phyloP scores from a whole-genome alignment of 805 yeast genomes.

The Saccharomycopsis sp. region DNA sequence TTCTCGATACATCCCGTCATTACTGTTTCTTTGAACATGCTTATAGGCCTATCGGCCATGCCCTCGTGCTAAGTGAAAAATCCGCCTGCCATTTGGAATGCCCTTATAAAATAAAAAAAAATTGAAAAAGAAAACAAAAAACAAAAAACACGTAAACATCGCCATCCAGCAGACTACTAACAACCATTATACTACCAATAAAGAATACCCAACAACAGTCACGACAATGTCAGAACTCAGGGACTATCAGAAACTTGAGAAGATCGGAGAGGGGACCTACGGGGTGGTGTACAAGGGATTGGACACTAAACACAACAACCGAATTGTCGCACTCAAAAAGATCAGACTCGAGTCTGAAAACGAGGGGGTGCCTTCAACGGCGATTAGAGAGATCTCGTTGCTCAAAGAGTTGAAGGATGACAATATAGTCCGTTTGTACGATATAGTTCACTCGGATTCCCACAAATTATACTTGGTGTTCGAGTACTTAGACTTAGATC shows the following conservation, averaged over 20 bases:
- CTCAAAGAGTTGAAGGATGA: slow-evolving; percentile 91
- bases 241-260: slow-evolving; percentile 89
- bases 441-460: slow-evolving; percentile 90
- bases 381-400: slow-evolving; percentile 91
- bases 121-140: background rate
- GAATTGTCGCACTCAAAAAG: slow-evolving; percentile 93
- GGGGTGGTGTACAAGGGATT: slow-evolving; percentile 97
- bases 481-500: slow-evolving; percentile 89
- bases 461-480: slow-evolving; percentile 89
- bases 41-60: no score
- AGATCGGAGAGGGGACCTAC: slow-evolving; percentile 96
- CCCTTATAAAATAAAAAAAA: no score
- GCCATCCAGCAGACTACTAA: background rate
- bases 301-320: slow-evolving; percentile 79
- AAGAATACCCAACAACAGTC: background rate
- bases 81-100: background rate
- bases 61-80: background rate
- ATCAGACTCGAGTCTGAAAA: slow-evolving; percentile 94
- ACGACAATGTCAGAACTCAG: slow-evolving; percentile 71
- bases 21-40: no score
- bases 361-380: slow-evolving; percentile 98
- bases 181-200: background rate
- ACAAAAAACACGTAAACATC: background rate
- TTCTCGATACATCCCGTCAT: no score
- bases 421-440: slow-evolving; percentile 84